Percentiles rank a stretch among this genome's conserved stretches.
Evolutionary conservation across 75 land plant species (phyloP).

Genomic region (Selaginella tamariscina): DNA sequence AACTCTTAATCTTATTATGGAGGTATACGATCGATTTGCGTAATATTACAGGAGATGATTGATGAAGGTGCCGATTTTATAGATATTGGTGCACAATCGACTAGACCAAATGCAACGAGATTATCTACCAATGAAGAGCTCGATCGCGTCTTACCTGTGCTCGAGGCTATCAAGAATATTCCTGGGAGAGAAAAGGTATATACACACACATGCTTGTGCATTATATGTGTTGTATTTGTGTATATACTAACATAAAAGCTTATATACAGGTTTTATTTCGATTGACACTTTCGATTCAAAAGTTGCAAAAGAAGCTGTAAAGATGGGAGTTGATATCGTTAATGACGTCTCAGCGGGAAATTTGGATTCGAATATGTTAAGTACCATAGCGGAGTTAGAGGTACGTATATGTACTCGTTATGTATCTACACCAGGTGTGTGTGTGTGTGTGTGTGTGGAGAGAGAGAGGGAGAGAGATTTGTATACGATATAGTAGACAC

Average conservation of each 20-base stretch:
- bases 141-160: slow-evolving; percentile 54
- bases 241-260: no score
- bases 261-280: no score
- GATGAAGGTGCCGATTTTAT: slow-evolving; percentile 86
- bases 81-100: slow-evolving; percentile 92
- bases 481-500: no score
- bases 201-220: no score
- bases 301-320: slow-evolving; percentile 72
- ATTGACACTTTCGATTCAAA: slow-evolving; percentile 80
- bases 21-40: no score
- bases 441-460: no score
- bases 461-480: no score
- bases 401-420: no score
- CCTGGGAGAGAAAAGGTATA: slow-evolving; percentile 55
- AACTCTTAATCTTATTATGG: no score
- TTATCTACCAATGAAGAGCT: slow-evolving; percentile 69
- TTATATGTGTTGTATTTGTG: no score
- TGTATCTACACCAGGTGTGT: no score
- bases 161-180: slow-evolving; percentile 46
- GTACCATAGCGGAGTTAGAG: slow-evolving; percentile 49
- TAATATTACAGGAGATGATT: slow-evolving; percentile 32
- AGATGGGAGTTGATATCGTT: slow-evolving; percentile 58
- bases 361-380: slow-evolving; percentile 56
- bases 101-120: slow-evolving; percentile 58
- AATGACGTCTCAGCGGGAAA: slow-evolving; percentile 86